phyloP scores from a whole-genome alignment of 139 green algal genomes.

The Yamagishiella unicocca region DNA sequence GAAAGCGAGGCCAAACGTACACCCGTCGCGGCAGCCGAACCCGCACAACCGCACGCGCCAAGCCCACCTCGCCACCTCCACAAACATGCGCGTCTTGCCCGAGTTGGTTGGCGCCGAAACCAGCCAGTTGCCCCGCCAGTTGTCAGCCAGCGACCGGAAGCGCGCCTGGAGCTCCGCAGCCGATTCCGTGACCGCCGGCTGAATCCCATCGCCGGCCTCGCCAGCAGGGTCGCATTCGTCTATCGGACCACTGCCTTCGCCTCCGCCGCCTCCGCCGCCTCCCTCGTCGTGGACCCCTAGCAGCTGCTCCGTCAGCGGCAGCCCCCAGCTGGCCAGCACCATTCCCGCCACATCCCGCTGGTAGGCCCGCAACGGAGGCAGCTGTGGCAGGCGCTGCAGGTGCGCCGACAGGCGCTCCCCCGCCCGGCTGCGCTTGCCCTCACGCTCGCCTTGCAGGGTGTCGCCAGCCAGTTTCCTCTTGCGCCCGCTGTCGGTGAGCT shows the following conservation, averaged over 20 bases:
- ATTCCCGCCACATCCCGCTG: slow-evolving; percentile 28
- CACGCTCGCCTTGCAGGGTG: too few relatives aligned
- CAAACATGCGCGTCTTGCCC: slow-evolving; percentile 65
- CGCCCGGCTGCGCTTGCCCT: slow-evolving; percentile 1
- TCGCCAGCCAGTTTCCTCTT: neutral
- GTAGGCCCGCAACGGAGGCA: slow-evolving; percentile 23
- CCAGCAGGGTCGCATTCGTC: too few relatives aligned
- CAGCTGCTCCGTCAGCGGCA: slow-evolving; percentile 1
- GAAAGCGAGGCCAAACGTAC: too few relatives aligned
- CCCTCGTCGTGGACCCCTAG: too few relatives aligned
- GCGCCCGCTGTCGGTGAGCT: neutral
- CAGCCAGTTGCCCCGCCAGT: slow-evolving; percentile 56
- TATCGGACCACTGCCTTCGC: neutral
- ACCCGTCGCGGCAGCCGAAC: too few relatives aligned
- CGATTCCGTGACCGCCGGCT: neutral
- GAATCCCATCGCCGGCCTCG: too few relatives aligned
- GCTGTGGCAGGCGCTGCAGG: neutral
- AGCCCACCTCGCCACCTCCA: slow-evolving; percentile 54
- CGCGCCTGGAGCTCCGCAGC: neutral
- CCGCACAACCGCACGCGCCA: too few relatives aligned
- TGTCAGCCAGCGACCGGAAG: neutral
- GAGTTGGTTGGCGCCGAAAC: slow-evolving; percentile 52
- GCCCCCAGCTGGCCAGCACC: slow-evolving; percentile 32
- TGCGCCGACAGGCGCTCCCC: too few relatives aligned
- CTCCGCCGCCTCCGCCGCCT: neutral